Evolutionary conservation across 163 green algal genomes (phyloP), one percentile per base, ranked within the genome.

Genomic region (Scenedesmus sp.): DNA sequence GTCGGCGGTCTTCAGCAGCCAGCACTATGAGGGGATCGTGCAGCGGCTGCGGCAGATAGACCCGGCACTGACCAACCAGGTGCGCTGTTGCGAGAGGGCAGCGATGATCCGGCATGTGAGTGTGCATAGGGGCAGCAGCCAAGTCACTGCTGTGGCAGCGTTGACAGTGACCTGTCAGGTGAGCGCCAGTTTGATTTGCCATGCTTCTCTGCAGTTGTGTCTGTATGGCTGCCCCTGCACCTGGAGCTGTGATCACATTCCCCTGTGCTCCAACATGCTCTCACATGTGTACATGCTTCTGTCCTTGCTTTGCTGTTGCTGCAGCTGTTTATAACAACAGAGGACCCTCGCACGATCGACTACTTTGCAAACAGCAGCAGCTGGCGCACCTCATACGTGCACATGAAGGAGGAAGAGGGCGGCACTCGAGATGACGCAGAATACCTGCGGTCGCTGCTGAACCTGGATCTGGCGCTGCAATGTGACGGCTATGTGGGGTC

Each of bases 401-500:
- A 84, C n/a, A 84, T 84, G 77, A 84, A 84, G 77, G 73, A 2
- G 54, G 83, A 92, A 94, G 81, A 90, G 90, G 91, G 70, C 82
- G 0, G 88, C 92, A 73, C 91, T 91, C 56, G 92, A 0, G 82
- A 84, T 59, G 74, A 83, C 77, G 84, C 92, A 54, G 92, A 94
- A 82, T 70, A 92, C 73, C 87, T 94, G 0, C 84, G 93, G 46
- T 74, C 60, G 6, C 77, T 94, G 82, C 74, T 90, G 10, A 94
- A 93, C 34, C 84, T 94, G 82, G 90, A 94, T 16, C 83, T 94
- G 64, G 90, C 90, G 56, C 57, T 92, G n/a, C 79, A 92, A 57
- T 93, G 92, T 88, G 88, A 62, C 60, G 92, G n/a, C 73, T 94
- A 89, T 56, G 87, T 94, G 46, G 92, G 87, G 15, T 93, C 92